A percentile compares a stretch with the other conserved stretches of the same genome.
Conservation (phyloP, 2,329 filamentous ascomycete genomes). For the Phaeosphaeria sp. region DNA sequence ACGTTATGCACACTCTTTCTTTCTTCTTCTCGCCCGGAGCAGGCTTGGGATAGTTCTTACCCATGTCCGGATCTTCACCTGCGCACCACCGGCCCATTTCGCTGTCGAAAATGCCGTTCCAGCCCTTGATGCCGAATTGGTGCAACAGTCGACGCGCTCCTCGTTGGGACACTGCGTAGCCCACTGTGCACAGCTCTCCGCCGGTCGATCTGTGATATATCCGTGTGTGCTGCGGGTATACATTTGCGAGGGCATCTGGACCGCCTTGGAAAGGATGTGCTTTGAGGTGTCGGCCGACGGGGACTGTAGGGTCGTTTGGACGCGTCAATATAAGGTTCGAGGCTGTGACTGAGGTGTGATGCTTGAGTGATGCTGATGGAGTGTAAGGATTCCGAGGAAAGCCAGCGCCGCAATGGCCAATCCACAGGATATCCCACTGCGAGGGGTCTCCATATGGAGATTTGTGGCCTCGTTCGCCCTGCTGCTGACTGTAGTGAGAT, state of each 20-base stretch:
- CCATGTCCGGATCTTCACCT: slow-evolving; percentile 32
- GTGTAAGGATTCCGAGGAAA: slow-evolving; percentile 28
- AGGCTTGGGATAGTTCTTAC: slow-evolving; percentile 2
- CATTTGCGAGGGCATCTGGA: slow-evolving; percentile 31
- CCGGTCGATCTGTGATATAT: slow-evolving; percentile 37
- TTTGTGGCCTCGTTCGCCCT: slow-evolving; percentile 8
- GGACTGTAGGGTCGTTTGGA: slow-evolving; percentile 34
- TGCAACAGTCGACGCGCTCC: slow-evolving; percentile 38
- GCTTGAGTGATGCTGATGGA: slow-evolving; percentile 1
- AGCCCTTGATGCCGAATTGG: slow-evolving; percentile 36
- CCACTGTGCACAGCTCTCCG: slow-evolving; percentile 38
- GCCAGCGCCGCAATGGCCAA: slow-evolving; percentile 44
- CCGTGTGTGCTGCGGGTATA: slow-evolving; percentile 35
- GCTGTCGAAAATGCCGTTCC: slow-evolving; percentile 39
- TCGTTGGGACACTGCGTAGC: slow-evolving; percentile 38
- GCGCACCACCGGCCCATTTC: slow-evolving; percentile 40
- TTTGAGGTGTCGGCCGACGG: slow-evolving; percentile 30
- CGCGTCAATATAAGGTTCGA: slow-evolving; percentile 29
- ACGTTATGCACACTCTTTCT: slow-evolving; percentile 35
- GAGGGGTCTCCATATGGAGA: slow-evolving; percentile 44
- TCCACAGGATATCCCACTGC: slow-evolving; percentile 52
- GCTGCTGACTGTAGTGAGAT: background rate
- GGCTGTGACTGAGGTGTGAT: slow-evolving; percentile 12
- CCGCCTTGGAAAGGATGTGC: slow-evolving; percentile 39
- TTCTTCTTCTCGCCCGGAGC: slow-evolving; percentile 4